Conservation (phyloP, 2,329 filamentous ascomycete species). For the Onygena corvina region DNA sequence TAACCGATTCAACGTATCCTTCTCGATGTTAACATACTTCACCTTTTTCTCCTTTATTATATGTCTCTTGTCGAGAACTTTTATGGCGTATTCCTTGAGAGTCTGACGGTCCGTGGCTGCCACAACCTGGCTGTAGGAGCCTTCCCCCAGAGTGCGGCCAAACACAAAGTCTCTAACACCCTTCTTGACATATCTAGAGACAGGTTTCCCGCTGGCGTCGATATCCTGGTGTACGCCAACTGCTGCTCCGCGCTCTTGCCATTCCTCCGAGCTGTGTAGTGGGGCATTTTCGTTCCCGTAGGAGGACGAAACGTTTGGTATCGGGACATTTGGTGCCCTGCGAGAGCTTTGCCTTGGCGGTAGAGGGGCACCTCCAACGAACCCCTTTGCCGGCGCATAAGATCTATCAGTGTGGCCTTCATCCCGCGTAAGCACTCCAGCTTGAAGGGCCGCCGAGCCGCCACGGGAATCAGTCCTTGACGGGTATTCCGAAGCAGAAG, state of each 20-base stretch:
- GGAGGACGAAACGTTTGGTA: conserved; percentile 28
- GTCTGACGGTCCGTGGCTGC: conserved; percentile 88
- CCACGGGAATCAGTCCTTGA: conserved; percentile 53
- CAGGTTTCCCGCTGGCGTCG: conserved; percentile 69
- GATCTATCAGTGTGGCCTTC: conserved; percentile 56
- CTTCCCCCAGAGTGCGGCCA: conserved; percentile 79
- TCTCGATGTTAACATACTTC: conserved; percentile 99
- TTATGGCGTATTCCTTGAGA: conserved; percentile 92
- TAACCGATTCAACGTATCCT: conserved; percentile 89
- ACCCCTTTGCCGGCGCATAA: conserved; percentile 51
- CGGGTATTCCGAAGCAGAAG: conserved; percentile 45
- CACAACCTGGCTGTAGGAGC: conserved; percentile 93
- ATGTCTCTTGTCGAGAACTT: conserved; percentile 93
- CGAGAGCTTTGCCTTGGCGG: conserved; percentile 68
- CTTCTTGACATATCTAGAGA: conserved; percentile 82
- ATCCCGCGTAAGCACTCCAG: conserved; percentile 54
- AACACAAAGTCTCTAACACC: conserved; percentile 96
- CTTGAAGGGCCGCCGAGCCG: conserved; percentile 46
- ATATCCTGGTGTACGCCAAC: conserved; percentile 69
- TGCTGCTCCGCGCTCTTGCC: conserved; percentile 91
- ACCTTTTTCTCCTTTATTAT: conserved; percentile 99
- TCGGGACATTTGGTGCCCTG: conserved; percentile 42
- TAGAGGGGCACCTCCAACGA: conserved; percentile 47
- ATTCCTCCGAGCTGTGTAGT: conserved; percentile 67
- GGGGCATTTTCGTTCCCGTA: conserved; percentile 48